Base-by-base conservation (phyloP, 2,329 filamentous ascomycete species). In the Hypoxylon sp. region DNA sequence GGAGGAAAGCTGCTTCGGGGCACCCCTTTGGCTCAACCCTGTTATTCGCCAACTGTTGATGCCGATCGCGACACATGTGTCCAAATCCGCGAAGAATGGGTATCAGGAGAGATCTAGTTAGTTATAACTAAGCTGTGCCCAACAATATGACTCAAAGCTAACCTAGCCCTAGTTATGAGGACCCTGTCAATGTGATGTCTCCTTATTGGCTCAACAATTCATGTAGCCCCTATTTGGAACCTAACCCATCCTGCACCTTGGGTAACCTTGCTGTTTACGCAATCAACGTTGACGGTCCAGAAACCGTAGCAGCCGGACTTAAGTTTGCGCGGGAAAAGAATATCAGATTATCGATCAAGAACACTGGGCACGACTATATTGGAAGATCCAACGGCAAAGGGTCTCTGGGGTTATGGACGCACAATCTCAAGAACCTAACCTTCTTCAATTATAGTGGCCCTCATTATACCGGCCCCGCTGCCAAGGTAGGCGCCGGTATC, bases 111-210 rank as follows among this genome's bases (percentile, higher is more conserved):
- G 1, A 7, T 43, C 14, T 41, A 41, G 60, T 50, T 3, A 45
- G 52, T 51, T 23, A 21, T 45, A 79, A 79, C 78, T 41, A 80
- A 80, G 64, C 70, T 58, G 5, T 74, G 81, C 79, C 57, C n/a
- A 17, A 21, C 38, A 43, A 43, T 43, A 10, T n/a, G 17, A 21
- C 7, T 21, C 19, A 9, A 43, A 43, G 34, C 38, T 43, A 9
- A 43, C 38, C n/a, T 43, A 11, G 2, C 38, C 38, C 38, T 23
- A 68, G 58, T 32, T 46, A 50, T 13, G 23, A 64, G 1, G 55
- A 69, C 14, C 57, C 68, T 13, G 52, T 69, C n/a, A 65, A 59
- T 52, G 58, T 72, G 3, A 67, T 70, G 60, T 67, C 67, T 3
- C 62, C 68, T 2, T 72, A 67, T 49, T 72, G 61, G 62, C 58